Conservation (phyloP, 352 stramenopile genomes). For the Globisporangium irregulare region DNA sequence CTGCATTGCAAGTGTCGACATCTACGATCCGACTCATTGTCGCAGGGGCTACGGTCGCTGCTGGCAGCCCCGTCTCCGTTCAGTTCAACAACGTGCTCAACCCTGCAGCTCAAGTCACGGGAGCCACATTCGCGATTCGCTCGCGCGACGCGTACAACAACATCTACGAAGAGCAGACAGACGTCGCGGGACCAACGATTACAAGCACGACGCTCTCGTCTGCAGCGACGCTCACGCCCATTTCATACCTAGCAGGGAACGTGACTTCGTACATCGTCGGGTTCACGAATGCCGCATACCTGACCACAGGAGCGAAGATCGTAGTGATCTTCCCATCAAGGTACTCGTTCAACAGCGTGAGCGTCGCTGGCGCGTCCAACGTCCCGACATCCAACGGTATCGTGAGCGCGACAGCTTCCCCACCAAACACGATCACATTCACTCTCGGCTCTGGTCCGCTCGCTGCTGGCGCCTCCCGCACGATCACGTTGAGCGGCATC, state of each 20-base stretch:
- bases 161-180: constrained; percentile 40
- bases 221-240: constrained; percentile 32
- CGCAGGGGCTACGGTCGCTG: constrained; percentile 25
- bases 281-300: constrained; percentile 48
- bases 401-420: constrained; percentile 11
- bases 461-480: constrained; percentile 28
- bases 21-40: constrained; percentile 39
- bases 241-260: constrained; percentile 42
- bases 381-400: constrained; percentile 32
- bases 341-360: constrained; percentile 32
- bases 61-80: constrained; percentile 28
- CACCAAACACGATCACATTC: constrained; percentile 20
- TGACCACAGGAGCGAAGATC: constrained; percentile 34
- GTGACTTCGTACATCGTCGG: constrained; percentile 33
- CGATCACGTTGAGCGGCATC: constrained; percentile 42
- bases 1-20: constrained; percentile 22
- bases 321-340: constrained; percentile 40
- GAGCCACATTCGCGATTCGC: constrained; percentile 33
- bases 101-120: constrained; percentile 33
- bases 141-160: constrained; percentile 33
- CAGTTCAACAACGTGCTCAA: constrained; percentile 52
- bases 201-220: constrained; percentile 26
- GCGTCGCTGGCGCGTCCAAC: constrained; percentile 24
- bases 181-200: constrained; percentile 25
- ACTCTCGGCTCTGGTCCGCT: constrained; percentile 34